Conservation (phyloP, 176 grass and related monocot species). For the Avena eriantha region DNA sequence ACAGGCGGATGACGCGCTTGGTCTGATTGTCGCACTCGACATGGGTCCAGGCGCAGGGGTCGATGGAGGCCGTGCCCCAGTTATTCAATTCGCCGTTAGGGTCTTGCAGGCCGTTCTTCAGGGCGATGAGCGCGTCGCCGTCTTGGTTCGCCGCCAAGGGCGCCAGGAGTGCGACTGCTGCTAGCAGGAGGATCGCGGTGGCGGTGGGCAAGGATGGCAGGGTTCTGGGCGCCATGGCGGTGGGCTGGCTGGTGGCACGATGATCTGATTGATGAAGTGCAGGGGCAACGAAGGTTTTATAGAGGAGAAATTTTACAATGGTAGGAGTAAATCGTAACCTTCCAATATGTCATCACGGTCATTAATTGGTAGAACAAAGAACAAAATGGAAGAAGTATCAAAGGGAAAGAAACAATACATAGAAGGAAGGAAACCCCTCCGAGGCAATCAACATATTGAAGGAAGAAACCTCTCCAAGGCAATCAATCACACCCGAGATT, state of each 20-base stretch:
- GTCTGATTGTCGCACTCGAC: background rate
- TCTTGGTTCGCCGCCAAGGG: background rate
- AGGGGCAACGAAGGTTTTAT: background rate
- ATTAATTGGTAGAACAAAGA: no score
- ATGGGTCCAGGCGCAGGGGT: background rate
- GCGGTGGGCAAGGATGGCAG: background rate
- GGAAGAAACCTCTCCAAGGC: background rate
- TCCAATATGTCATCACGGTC: no score
- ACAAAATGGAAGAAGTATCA: no score
- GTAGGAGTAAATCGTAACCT: no score
- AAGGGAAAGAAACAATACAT: no score
- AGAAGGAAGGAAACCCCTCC: background rate
- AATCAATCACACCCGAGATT: background rate
- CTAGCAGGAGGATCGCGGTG: background rate
- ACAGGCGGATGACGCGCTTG: constrained; percentile 5
- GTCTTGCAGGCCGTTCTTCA: background rate
- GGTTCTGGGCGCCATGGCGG: background rate
- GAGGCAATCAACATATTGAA: background rate
- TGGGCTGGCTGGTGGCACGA: background rate
- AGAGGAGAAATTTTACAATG: background rate
- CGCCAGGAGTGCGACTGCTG: background rate
- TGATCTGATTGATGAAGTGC: background rate
- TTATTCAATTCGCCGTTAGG: background rate
- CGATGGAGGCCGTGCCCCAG: background rate
- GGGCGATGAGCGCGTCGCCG: background rate